Evolutionary conservation across 495 filamentous ascomycete species (phyloP), one percentile per base, ranked within the genome.

Genomic region (Hypoxylon lienhwacheense): DNA sequence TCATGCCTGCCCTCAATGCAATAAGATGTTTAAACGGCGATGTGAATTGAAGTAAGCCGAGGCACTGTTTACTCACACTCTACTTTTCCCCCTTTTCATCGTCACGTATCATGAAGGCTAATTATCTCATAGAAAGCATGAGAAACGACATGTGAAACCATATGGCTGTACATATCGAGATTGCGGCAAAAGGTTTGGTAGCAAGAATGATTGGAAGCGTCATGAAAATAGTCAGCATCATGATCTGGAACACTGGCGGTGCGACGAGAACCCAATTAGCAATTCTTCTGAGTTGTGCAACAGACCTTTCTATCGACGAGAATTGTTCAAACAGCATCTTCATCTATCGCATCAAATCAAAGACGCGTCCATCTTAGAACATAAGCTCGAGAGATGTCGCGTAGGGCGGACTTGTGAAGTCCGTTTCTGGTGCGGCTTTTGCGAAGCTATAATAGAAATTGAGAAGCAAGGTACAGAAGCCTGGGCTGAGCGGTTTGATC

Each of bases 131-230:
- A 93, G 89, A 47, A 97, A 97, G 70, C 92, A 97, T 66, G 75
- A 83, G 67, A 95, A 91, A 61, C 85, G 93, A 6, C 93, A 97
- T 66, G 79, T 84, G 17, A 83, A 85, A 45, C 93, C 91, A 0
- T 97, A 93, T 61, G 88, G 86, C 33, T 97, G 92, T 71, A 97
- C 92, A 5, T 90, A 83, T 37, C 66, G 76, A 7, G 73, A 73
- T 14, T 97, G 93, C 64, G 72, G 74, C 37, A 93, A 90, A 56
- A 78, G 70, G 2, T 96, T 97, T 58, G 92, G 93, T 26, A 91
- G 87, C 73, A 96, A 96, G 65, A 89, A 89, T 34, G 92, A 97
- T 71, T 97, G 92, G 93, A 97, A 96, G 69, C 85, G 93, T 5
- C 92, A 97, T 66, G 92, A 97, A 59, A 90, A 85, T 56, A 87